Conservation (phyloP, 176 grass and related monocot genomes). For the Leersia perrieri region DNA sequence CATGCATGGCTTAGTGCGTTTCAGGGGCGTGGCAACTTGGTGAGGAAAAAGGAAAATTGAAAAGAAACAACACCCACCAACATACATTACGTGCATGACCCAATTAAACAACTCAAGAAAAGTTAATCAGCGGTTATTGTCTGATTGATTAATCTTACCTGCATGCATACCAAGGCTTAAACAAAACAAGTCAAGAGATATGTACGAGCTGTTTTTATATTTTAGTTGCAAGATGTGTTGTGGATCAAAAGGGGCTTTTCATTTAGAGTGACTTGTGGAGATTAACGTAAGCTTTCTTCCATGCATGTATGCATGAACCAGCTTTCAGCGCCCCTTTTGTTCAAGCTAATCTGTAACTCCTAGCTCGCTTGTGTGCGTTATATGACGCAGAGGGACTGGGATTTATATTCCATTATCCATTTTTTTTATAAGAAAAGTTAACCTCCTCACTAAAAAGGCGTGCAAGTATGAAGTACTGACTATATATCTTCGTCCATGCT, state of each 20-base stretch:
- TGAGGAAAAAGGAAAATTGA: background rate
- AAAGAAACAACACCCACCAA: background rate
- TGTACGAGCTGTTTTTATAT: background rate
- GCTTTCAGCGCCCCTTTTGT: background rate
- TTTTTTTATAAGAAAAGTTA: too few species aligned
- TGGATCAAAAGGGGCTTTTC: background rate
- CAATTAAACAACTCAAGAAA: background rate
- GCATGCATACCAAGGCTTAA: background rate
- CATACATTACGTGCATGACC: background rate
- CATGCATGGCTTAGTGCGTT: slow-evolving; percentile 5
- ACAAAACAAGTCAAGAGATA: background rate
- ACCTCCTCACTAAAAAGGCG: background rate
- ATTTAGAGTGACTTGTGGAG: background rate
- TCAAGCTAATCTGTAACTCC: background rate
- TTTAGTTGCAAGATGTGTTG: background rate
- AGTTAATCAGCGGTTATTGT: background rate
- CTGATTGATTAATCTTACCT: background rate
- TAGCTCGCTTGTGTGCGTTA: too few species aligned
- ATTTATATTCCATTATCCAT: too few species aligned
- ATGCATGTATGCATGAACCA: background rate
- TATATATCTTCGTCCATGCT: too few species aligned
- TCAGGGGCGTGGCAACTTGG: slow-evolving; percentile 13
- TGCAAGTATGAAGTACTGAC: too few species aligned
- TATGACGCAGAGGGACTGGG: too few species aligned
- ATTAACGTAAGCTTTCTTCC: background rate